A percentile compares a stretch with the other conserved stretches of the same genome.
Evolutionary conservation across 1,139 yeast species (phyloP).

Genomic region (Kodamaea sp.): DNA sequence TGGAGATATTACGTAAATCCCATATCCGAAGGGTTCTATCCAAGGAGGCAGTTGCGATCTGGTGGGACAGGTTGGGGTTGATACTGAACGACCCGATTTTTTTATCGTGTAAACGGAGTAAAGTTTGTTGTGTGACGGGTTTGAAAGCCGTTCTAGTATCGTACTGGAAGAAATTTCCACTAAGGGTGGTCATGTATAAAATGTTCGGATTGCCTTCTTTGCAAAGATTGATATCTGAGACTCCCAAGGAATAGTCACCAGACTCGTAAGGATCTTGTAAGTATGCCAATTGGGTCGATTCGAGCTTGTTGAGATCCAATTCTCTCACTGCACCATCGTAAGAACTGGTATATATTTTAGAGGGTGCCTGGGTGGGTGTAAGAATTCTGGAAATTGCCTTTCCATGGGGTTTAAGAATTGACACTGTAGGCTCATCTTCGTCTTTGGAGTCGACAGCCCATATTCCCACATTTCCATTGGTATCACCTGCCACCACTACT

Average conservation of each 20-base stretch:
- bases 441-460: conserved; percentile 66
- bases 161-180: conserved; percentile 72
- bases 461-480: conserved; percentile 79
- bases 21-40: conserved; percentile 83
- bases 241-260: conserved; percentile 45
- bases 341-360: conserved; percentile 66
- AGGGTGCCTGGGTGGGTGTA: conserved; percentile 50
- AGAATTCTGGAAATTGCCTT: conserved; percentile 67
- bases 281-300: conserved; percentile 58
- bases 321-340: conserved; percentile 85
- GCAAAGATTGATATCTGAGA: conserved; percentile 60
- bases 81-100: conserved; percentile 87
- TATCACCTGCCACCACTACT: conserved; percentile 83
- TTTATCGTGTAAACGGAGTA: conserved; percentile 74
- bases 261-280: conserved; percentile 52
- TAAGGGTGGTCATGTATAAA: conserved; percentile 71
- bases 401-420: conserved; percentile 73
- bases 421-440: conserved; percentile 56
- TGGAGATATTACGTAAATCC: conserved; percentile 66
- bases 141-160: conserved; percentile 59
- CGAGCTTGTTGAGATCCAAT: conserved; percentile 63
- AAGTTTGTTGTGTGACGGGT: conserved; percentile 27
- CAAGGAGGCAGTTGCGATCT: conserved; percentile 82
- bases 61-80: conserved; percentile 61
- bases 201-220: conserved; percentile 47